Base-by-base conservation (phyloP, 108 stramenopile species). In the Cylindrotheca fusiformis region DNA sequence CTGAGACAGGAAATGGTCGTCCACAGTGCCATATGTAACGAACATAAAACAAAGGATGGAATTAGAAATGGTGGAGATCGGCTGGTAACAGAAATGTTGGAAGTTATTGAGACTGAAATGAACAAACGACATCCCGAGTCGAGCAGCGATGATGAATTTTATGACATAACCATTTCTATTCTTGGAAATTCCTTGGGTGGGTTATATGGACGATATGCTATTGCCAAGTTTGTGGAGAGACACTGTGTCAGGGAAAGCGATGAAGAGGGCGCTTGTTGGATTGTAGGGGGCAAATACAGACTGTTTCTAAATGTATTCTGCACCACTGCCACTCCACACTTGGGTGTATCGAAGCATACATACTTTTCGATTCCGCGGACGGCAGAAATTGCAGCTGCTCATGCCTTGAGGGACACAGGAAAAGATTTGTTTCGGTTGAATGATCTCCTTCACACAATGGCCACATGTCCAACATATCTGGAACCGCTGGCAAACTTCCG, bases 171-270 rank as follows among this genome's bases (percentile, higher is more conserved):
- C 2, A 82, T 87, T 54, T 90, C 90, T 19, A 65, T 95, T 36
- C 67, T 95, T 0, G 94, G 94, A 19, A 95, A 95, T 61, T 83
- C 81, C 30, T 75, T 95, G 36, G 94, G 94, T 8, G 94, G 94
- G 8, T 49, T 95, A 4, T 95, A 88, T 70, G 74, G 77, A 30
- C 78, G 94, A 29, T 92, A 86, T 65, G 88, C 94, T 27, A 68
- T 92, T 52, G 84, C 90, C 48, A 72, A 74, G 48, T 57, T 92
- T 44, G 56, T 73, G 18, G 55, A 63, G 50, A 58, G 59, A 30
- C 36, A 50, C 23, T 71, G 51, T 55, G 52, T 72, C 8, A 55
- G 59, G 58, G 71, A 50, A 36, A 24, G 20, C 45, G 32, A 22
- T 44, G 26, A 54, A 8, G 26, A 47, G 36, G 57, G 28, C 27